These are phyloP conservation scores for Coniferiporia weirii DNA, from an alignment of 1,284 basidiomycete species.

Conservation along the genomic window DNA sequence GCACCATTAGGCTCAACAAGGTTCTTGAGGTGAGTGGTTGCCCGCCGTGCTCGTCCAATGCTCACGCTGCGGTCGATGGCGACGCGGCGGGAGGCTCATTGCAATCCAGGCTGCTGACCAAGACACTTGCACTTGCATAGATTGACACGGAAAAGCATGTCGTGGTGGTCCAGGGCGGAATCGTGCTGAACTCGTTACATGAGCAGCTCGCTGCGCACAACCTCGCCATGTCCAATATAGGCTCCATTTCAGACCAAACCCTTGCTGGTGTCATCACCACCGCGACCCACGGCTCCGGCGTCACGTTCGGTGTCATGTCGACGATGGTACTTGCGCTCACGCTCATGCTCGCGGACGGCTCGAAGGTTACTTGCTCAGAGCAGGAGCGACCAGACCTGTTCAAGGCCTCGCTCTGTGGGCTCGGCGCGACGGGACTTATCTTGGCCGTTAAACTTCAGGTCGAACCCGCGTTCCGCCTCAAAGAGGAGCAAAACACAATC, in stretches of 20 bases:
- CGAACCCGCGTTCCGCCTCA: conserved; percentile 79
- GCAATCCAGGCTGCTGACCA: conserved; percentile 2
- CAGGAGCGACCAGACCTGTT: conserved; percentile 73
- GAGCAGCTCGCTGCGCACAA: conserved; percentile 58
- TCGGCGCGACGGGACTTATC: conserved; percentile 92
- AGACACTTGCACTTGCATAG: conserved; percentile 34
- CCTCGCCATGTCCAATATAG: conserved; percentile 88
- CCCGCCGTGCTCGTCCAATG: too few relatives aligned
- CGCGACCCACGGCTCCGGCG: conserved; percentile 91
- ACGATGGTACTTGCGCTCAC: conserved; percentile 74
- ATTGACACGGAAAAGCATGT: conserved; percentile 67
- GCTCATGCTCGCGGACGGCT: conserved; percentile 70
- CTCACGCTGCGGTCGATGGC: neutral
- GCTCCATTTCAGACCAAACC: conserved; percentile 96
- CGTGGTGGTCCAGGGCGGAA: conserved; percentile 74
- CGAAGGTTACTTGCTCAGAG: conserved; percentile 64
- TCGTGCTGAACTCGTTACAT: conserved; percentile 73
- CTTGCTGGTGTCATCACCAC: conserved; percentile 93
- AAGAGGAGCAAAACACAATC: conserved; percentile 68
- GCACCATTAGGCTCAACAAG: conserved; percentile 65
- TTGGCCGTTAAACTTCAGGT: conserved; percentile 75
- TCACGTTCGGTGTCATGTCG: conserved; percentile 78
- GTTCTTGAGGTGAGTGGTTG: conserved; percentile 62
- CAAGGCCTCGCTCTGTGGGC: conserved; percentile 86
- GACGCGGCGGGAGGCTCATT: neutral